phyloP scores from a whole-genome alignment of 1,284 basidiomycete genomes.

The Trametes hirsuta region DNA sequence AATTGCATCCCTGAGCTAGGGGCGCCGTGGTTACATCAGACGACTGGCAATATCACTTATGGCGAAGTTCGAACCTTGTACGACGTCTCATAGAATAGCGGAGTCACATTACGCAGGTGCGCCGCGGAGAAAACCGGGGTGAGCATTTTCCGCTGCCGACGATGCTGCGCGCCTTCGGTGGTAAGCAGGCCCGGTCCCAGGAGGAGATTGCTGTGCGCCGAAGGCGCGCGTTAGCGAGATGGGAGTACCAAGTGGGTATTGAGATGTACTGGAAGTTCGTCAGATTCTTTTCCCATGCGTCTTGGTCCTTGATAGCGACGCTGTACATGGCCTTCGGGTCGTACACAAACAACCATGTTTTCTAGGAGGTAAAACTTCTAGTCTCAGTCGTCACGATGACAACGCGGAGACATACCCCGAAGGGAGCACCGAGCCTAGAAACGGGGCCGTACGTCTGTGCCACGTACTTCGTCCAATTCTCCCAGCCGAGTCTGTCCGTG shows the following conservation, averaged over 20 bases:
- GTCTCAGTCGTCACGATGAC: not conserved
- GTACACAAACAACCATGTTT: constrained; percentile 23
- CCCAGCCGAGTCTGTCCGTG: not conserved
- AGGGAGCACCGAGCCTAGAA: not conserved
- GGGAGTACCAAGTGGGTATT: not conserved
- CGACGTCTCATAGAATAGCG: constrained; percentile 28
- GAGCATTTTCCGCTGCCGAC: constrained; percentile 31
- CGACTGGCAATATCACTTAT: too few relatives aligned
- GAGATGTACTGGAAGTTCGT: not conserved
- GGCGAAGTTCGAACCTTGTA: constrained; percentile 16
- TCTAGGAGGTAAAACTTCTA: constrained; percentile 5
- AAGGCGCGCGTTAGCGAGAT: not conserved
- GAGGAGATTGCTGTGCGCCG: not conserved
- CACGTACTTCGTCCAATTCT: not conserved
- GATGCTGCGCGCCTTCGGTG: constrained; percentile 22
- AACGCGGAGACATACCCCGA: not conserved
- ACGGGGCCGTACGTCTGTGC: constrained; percentile 1
- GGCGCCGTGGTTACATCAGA: not conserved
- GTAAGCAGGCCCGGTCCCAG: constrained; percentile 11
- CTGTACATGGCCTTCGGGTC: constrained; percentile 32
- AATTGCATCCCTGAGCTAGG: constrained; percentile 23
- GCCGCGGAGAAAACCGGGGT: constrained; percentile 33
- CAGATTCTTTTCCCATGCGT: constrained; percentile 27
- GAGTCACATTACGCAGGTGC: constrained; percentile 30
- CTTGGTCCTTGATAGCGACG: constrained; percentile 36